phyloP scores from a whole-genome alignment of 331 rosid species.

The Stylosanthes scabra region DNA sequence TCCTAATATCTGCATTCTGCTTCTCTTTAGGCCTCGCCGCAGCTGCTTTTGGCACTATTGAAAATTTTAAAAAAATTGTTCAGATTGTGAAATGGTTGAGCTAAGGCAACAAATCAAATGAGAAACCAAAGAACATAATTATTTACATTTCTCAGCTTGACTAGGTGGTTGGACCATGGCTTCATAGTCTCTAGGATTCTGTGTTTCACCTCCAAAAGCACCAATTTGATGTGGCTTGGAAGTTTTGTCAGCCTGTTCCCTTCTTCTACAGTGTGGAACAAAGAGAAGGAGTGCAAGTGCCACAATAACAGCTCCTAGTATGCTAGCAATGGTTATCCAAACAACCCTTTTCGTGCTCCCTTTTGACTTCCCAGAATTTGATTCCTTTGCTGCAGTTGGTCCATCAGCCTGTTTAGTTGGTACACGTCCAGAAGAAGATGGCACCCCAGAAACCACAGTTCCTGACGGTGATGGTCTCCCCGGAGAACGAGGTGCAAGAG shows the following conservation, averaged over 20 bases:
- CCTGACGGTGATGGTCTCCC: constrained; percentile 53
- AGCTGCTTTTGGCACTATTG: constrained; percentile 59
- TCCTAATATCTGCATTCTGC: constrained; percentile 53
- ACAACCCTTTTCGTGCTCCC: constrained; percentile 67
- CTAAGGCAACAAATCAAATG: constrained; percentile 15
- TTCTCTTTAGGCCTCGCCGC: constrained; percentile 61
- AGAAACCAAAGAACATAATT: constrained; percentile 20
- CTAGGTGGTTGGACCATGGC: constrained; percentile 56
- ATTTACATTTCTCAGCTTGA: constrained; percentile 72
- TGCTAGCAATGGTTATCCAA: constrained; percentile 76
- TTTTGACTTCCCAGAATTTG: constrained; percentile 63
- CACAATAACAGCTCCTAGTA: constrained; percentile 59
- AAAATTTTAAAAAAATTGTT: constrained; percentile 7
- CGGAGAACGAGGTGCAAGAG: constrained; percentile 61
- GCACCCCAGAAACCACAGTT: constrained; percentile 58
- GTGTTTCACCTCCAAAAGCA: constrained; percentile 71
- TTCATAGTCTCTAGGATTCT: constrained; percentile 55
- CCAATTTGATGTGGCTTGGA: constrained; percentile 72
- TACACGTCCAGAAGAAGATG: constrained; percentile 54
- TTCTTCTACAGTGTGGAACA: constrained; percentile 65
- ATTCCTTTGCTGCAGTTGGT: constrained; percentile 63
- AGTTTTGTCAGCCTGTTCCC: constrained; percentile 56
- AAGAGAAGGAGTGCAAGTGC: constrained; percentile 62
- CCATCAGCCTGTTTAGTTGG: constrained; percentile 68
- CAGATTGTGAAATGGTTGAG: constrained; percentile 5